Base-by-base conservation (phyloP, 345 rosid species). In the Psidium friedrichsthalianum region DNA sequence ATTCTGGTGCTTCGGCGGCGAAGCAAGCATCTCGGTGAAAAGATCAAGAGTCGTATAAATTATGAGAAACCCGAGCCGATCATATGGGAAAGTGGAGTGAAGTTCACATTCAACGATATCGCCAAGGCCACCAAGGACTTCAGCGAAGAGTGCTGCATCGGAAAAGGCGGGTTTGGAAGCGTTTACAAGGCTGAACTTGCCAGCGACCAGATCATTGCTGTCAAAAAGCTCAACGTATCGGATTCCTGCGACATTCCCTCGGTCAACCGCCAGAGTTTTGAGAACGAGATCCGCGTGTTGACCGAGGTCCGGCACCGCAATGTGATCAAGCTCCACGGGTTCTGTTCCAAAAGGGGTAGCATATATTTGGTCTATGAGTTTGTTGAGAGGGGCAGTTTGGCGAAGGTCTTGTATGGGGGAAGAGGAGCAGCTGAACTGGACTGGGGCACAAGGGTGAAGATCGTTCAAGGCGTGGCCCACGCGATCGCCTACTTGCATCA, bases 401-500 rank as follows among this genome's bases (percentile, higher is more conserved):
- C 87, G 18, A 89, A 87, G 20, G 91, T 92, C 2, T 32, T 94
- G 87, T 88, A 90, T 61, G 91, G 88, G 6, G 83, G 12, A 27
- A 88, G 86, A 87, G 92, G 86, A 11, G 87, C 61, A 84, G 16
- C 15, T 18, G 90, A 85, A 82, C 86, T 94, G 44, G 92, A 82
- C 53, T 93, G 95, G 96, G 86, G 83, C 36, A 84, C 59, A 10
- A 86, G 95, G 87, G 85, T 92, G 86, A 92, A 44, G 47, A 88
- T 93, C 51, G 93, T 93, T 52, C 88, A 83, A 86, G 95, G 95
- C 55, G 53, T 93, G 84, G 96, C 98, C 88, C 94, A 94, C 82
- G 95, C 96, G 56, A 32, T 93, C 83, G 90, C 96, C 64, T 94
- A 93, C 89, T 83, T 94, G 90, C 98, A 94, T 86, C 92, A 93